Evolutionary conservation across 2,329 filamentous ascomycete species (phyloP).

Genomic region (Colletotrichum sp.): DNA sequence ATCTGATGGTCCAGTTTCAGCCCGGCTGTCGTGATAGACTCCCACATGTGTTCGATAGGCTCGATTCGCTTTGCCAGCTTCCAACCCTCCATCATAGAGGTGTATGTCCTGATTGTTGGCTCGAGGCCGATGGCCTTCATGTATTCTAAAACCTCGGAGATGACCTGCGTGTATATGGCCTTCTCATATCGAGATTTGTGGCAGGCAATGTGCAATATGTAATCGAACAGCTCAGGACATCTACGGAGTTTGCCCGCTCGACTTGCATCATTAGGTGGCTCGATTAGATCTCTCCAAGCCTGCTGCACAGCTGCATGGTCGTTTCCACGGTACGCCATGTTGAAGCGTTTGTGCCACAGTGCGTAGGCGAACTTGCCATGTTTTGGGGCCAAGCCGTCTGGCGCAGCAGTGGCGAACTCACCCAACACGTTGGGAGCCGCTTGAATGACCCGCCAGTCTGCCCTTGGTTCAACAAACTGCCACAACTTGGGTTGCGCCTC

Average conservation of each 20-base stretch:
- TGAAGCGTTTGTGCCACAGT: slow-evolving; percentile 17
- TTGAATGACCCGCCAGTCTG: slow-evolving; percentile 10
- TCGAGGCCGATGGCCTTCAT: slow-evolving; percentile 54
- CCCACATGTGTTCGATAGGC: slow-evolving; percentile 73
- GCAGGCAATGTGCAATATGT: slow-evolving; percentile 45
- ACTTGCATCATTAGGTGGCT: slow-evolving; percentile 26
- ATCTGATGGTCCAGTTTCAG: slow-evolving; percentile 66
- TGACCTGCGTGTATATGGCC: neutral
- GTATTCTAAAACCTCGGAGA: slow-evolving; percentile 37
- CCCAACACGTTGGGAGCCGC: neutral
- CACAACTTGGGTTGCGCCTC: slow-evolving; percentile 1
- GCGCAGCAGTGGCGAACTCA: neutral
- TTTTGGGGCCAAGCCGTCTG: no score
- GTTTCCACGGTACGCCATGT: neutral
- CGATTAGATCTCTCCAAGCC: slow-evolving; percentile 36
- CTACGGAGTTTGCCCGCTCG: slow-evolving; percentile 33
- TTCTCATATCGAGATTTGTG: slow-evolving; percentile 2
- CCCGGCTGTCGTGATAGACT: slow-evolving; percentile 61
- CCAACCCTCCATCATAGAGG: slow-evolving; percentile 75
- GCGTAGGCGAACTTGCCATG: slow-evolving; percentile 7
- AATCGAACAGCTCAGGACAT: slow-evolving; percentile 41
- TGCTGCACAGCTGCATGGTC: neutral
- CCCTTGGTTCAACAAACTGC: slow-evolving; percentile 12
- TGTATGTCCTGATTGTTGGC: slow-evolving; percentile 72
- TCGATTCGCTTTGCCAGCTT: slow-evolving; percentile 60